These are phyloP conservation scores for Amphibolis antarctica DNA, from an alignment of 106 monocot genomes.

Conservation along the genomic window DNA sequence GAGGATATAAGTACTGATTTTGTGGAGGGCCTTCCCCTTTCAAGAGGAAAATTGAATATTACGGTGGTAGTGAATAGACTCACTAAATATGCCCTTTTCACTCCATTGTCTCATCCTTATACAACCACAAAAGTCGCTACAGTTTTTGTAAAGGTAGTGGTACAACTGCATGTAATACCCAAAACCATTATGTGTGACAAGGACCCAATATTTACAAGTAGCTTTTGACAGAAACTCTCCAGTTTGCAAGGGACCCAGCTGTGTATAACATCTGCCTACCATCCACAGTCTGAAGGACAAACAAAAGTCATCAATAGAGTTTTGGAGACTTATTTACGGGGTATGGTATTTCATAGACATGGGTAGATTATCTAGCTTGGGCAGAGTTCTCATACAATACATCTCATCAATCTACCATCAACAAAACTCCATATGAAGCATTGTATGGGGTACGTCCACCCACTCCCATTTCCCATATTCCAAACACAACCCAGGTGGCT, in stretches of 20 bases:
- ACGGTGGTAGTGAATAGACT: slow-evolving; percentile 5
- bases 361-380: too few species aligned
- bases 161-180: neutral
- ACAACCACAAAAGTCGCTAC: neutral
- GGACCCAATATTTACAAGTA: neutral
- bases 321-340: too few species aligned
- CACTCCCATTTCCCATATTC: too few species aligned
- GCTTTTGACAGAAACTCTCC: slow-evolving; percentile 5
- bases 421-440: too few species aligned
- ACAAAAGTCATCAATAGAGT: too few species aligned
- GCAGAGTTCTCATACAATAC: too few species aligned
- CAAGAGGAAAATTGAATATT: neutral
- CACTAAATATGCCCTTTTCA: slow-evolving; percentile 11
- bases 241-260: neutral
- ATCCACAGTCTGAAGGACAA: slow-evolving; percentile 13
- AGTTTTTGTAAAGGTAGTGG: neutral
- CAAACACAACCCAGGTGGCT: too few species aligned
- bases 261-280: slow-evolving; percentile 2
- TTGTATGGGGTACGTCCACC: too few species aligned
- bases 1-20: slow-evolving; percentile 13
- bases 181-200: neutral
- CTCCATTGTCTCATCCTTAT: slow-evolving; percentile 4
- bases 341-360: too few species aligned
- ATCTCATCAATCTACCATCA: too few species aligned
- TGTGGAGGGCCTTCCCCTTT: neutral